Percentiles rank a stretch among this genome's conserved stretches.
Conservation (phyloP, 2,329 filamentous ascomycete species). For the Raffaelea ambrosiae region DNA sequence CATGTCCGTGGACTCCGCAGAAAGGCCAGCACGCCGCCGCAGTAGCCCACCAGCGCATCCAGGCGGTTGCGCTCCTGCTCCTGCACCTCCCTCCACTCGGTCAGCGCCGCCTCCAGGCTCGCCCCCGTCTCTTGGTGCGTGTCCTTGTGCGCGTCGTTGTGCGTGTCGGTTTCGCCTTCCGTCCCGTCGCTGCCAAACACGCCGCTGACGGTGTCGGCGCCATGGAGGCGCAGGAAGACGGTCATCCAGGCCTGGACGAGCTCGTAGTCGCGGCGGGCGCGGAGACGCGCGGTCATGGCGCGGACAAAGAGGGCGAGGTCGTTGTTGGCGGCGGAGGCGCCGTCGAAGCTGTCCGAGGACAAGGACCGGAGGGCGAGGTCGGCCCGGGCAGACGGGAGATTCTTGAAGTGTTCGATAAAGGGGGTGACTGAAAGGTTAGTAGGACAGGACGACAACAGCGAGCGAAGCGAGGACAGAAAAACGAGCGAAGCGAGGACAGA, state of each 20-base stretch:
- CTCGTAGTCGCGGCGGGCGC: constrained; percentile 74
- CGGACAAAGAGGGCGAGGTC: constrained; percentile 73
- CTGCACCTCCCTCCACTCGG: constrained; percentile 64
- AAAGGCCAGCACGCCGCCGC: constrained; percentile 76
- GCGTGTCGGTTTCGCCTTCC: constrained; percentile 18
- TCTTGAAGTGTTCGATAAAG: constrained; percentile 72
- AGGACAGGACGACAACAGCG: background rate
- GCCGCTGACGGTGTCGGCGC: background rate
- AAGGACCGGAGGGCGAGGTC: constrained; percentile 88
- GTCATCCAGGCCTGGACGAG: constrained; percentile 96
- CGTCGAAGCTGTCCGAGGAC: background rate
- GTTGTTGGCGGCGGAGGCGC: constrained; percentile 35
- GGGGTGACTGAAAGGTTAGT: constrained; percentile 37
- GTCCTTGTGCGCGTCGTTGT: constrained; percentile 34
- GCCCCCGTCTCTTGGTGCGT: background rate
- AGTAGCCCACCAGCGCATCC: constrained; percentile 74
- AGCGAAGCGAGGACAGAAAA: background rate
- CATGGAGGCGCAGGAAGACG: constrained; percentile 76
- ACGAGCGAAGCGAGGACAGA: background rate
- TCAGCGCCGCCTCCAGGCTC: constrained; percentile 35
- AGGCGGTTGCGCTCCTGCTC: constrained; percentile 63
- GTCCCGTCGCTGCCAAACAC: background rate
- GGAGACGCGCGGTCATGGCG: constrained; percentile 66
- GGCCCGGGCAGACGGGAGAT: constrained; percentile 72
- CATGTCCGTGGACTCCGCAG: constrained; percentile 55